Evolutionary conservation across 495 filamentous ascomycete genomes (phyloP).

Genomic region (Daldinia caldariorum): DNA sequence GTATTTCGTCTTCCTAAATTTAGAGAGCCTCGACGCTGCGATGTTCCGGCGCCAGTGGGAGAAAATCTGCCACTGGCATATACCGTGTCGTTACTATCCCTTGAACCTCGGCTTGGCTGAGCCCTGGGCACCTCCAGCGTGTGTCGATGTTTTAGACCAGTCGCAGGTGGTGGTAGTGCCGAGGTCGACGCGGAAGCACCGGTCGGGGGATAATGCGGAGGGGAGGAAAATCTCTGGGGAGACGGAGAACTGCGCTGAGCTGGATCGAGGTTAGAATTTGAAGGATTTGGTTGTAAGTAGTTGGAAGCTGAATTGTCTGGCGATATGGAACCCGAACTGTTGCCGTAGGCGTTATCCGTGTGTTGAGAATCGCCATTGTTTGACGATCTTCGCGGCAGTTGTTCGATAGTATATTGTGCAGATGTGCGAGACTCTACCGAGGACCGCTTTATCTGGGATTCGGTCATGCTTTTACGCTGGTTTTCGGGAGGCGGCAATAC

Average conservation of each 20-base stretch:
- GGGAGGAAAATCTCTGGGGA: slow-evolving; percentile 79
- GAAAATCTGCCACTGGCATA: slow-evolving; percentile 83
- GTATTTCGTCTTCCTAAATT: slow-evolving; percentile 82
- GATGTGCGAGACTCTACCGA: slow-evolving; percentile 50
- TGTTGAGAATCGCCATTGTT: slow-evolving; percentile 46
- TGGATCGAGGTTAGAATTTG: slow-evolving; percentile 55
- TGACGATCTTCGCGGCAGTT: slow-evolving; percentile 48
- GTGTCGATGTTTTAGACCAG: slow-evolving; percentile 79
- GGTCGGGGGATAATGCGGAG: slow-evolving; percentile 67
- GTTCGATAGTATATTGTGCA: slow-evolving; percentile 49
- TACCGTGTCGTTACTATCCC: slow-evolving; percentile 70
- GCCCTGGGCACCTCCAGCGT: slow-evolving; percentile 86
- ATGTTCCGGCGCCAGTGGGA: slow-evolving; percentile 64
- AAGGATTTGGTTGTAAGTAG: slow-evolving; percentile 40
- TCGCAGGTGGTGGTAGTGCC: slow-evolving; percentile 53
- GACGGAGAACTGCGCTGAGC: slow-evolving; percentile 49
- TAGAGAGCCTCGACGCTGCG: slow-evolving; percentile 79
- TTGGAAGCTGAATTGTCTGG: slow-evolving; percentile 26
- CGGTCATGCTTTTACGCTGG: slow-evolving; percentile 38
- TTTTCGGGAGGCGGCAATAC: slow-evolving; percentile 22
- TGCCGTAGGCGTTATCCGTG: slow-evolving; percentile 43
- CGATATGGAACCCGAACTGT: slow-evolving; percentile 23
- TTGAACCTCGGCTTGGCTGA: slow-evolving; percentile 58
- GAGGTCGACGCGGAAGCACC: slow-evolving; percentile 54
- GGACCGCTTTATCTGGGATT: slow-evolving; percentile 37